Evolutionary conservation across 2,329 filamentous ascomycete species (phyloP).

Genomic region (Colletotrichum chlorophyti): DNA sequence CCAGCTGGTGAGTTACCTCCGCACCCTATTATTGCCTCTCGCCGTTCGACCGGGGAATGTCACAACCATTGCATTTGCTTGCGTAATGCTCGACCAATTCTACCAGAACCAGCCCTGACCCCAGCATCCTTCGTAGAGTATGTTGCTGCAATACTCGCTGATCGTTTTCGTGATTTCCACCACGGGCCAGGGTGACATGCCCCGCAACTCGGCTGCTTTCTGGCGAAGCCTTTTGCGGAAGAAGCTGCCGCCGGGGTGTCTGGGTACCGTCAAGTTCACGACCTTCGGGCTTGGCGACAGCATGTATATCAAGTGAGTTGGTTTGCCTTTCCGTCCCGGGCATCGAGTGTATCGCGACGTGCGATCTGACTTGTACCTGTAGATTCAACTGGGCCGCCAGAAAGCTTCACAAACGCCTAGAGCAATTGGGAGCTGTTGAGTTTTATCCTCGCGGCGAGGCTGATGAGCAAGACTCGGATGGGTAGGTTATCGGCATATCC

Average conservation of each 20-base stretch:
- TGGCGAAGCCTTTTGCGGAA: conserved; percentile 87
- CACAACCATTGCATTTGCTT: too few relatives aligned
- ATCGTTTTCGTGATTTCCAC: conserved; percentile 88
- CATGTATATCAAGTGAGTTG: conserved; percentile 82
- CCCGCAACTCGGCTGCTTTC: conserved; percentile 79
- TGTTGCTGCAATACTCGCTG: conserved; percentile 58
- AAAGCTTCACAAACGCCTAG: conserved; percentile 83
- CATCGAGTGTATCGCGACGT: too few relatives aligned
- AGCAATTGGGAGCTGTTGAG: conserved; percentile 81
- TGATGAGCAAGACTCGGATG: conserved; percentile 92
- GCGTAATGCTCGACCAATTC: too few relatives aligned
- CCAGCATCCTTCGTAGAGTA: conserved; percentile 46
- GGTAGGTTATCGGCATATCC: conserved; percentile 62
- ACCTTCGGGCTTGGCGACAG: conserved; percentile 94
- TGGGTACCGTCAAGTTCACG: conserved; percentile 75
- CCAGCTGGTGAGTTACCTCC: conserved; percentile 68
- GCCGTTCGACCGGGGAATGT: too few relatives aligned
- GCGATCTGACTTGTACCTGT: conserved; percentile 1
- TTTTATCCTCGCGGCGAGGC: conserved; percentile 83
- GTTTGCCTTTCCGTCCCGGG: background rate
- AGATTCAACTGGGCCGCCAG: conserved; percentile 94
- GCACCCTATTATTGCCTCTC: too few relatives aligned
- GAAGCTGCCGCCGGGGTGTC: conserved; percentile 74
- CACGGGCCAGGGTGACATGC: conserved; percentile 93
- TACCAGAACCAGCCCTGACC: background rate